A percentile compares a stretch with the other conserved stretches of the same genome.
Conservation (phyloP, 495 filamentous ascomycete species). For the Penicillium turbatum region DNA sequence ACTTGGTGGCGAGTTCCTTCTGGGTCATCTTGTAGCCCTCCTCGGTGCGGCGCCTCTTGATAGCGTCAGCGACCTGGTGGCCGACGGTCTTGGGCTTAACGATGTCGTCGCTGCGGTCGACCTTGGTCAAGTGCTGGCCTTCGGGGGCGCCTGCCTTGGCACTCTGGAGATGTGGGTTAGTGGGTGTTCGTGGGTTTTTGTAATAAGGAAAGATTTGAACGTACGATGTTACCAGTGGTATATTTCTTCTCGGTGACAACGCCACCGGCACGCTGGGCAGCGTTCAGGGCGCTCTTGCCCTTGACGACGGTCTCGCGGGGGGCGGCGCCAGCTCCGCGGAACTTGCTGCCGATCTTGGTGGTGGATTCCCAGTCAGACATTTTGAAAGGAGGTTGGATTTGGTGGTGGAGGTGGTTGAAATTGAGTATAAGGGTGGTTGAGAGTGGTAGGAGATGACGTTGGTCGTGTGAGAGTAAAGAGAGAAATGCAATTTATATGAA, state of each 20-base stretch:
- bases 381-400: conserved; percentile 19
- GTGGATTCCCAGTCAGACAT: conserved; percentile 77
- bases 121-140: conserved; percentile 95
- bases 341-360: conserved; percentile 90
- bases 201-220: conserved; percentile 29
- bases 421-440: not conserved
- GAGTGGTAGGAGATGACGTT: conserved; percentile 10
- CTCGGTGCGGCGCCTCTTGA: conserved; percentile 70
- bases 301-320: conserved; percentile 80
- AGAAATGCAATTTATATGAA: conserved; percentile 40
- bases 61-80: conserved; percentile 71
- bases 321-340: conserved; percentile 51
- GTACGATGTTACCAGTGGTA: conserved; percentile 67
- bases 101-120: conserved; percentile 97
- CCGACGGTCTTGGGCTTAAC: conserved; percentile 92
- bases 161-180: conserved; percentile 36
- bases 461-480: conserved; percentile 32
- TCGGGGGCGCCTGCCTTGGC: conserved; percentile 59
- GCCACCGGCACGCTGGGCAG: conserved; percentile 73
- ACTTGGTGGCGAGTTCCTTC: conserved; percentile 92
- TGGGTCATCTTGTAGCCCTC: conserved; percentile 84
- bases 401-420: conserved; percentile 5
- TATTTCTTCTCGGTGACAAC: conserved; percentile 95
- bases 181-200: not conserved
- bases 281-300: conserved; percentile 84